These are phyloP conservation scores for Penicilliopsis zonata DNA, from an alignment of 495 filamentous ascomycete genomes.

Conservation along the genomic window DNA sequence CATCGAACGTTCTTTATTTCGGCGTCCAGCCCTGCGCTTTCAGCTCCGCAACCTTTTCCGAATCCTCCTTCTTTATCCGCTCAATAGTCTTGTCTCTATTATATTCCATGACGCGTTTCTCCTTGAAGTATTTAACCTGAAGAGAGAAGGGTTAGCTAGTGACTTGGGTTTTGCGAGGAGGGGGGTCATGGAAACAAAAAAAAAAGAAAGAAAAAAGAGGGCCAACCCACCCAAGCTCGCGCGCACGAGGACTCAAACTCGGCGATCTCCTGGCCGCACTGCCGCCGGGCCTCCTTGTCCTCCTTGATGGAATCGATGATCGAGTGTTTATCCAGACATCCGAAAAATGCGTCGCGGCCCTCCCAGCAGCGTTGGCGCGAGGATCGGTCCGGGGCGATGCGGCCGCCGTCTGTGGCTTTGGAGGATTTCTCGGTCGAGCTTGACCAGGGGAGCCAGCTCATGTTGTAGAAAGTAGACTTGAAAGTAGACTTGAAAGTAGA, in stretches of 20 bases:
- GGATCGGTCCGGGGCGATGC: slow-evolving; percentile 62
- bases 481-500: too few relatives aligned
- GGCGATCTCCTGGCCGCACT: slow-evolving; percentile 53
- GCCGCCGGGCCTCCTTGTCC: slow-evolving; percentile 46
- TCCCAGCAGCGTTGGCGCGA: slow-evolving; percentile 78
- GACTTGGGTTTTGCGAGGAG: neutral
- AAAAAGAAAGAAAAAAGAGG: slow-evolving; percentile 3
- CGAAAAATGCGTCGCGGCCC: slow-evolving; percentile 73
- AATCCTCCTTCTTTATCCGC: slow-evolving; percentile 70
- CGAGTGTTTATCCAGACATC: slow-evolving; percentile 65
- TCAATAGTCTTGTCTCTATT: slow-evolving; percentile 72
- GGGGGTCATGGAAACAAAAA: neutral
- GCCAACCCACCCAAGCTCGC: slow-evolving; percentile 58
- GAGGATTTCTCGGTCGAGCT: slow-evolving; percentile 24
- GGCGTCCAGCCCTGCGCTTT: slow-evolving; percentile 34
- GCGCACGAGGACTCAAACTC: slow-evolving; percentile 70
- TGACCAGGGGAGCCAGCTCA: slow-evolving; percentile 35
- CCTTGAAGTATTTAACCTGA: slow-evolving; percentile 95
- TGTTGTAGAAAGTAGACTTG: too few relatives aligned
- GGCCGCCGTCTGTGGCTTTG: slow-evolving; percentile 46
- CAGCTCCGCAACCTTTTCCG: slow-evolving; percentile 38
- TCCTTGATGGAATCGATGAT: slow-evolving; percentile 81
- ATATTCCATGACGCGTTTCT: slow-evolving; percentile 81
- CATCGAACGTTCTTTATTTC: slow-evolving; percentile 6
- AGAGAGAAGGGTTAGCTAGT: neutral